Percentiles rank a stretch among this genome's conserved stretches.
Evolutionary conservation across 371 early-diverging fungal genomes (phyloP).

Genomic region (Dichotomocladium elegans): DNA sequence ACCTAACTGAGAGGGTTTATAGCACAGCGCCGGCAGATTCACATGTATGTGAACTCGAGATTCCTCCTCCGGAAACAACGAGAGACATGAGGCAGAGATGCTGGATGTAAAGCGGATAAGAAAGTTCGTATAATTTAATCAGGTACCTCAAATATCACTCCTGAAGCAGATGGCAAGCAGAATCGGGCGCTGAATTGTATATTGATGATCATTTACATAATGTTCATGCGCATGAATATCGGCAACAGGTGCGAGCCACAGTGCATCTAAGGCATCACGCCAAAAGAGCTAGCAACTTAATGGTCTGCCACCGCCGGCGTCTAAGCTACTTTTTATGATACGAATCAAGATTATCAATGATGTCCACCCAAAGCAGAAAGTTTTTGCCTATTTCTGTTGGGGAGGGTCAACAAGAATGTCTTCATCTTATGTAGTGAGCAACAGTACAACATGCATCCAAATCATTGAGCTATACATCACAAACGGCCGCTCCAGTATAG

Average conservation of each 20-base stretch:
- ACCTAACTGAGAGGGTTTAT: too few species aligned
- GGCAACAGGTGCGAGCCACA: conserved; percentile 78
- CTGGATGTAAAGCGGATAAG: too few species aligned
- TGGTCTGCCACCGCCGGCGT: conserved; percentile 92
- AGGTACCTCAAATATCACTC: too few species aligned
- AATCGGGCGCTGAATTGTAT: too few species aligned
- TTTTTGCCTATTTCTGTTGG: conserved; percentile 96
- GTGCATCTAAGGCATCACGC: conserved; percentile 86
- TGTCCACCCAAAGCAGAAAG: conserved; percentile 96
- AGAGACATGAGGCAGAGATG: too few species aligned
- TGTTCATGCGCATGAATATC: too few species aligned
- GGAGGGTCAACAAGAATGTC: conserved; percentile 97
- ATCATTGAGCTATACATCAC: conserved; percentile 97
- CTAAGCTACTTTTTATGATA: conserved; percentile 94
- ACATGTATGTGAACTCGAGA: too few species aligned
- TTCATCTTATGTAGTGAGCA: conserved; percentile 98
- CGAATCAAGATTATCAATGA: conserved; percentile 94
- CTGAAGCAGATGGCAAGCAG: too few species aligned
- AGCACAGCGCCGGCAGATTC: too few species aligned
- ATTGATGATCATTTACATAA: too few species aligned
- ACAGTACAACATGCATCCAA: conserved; percentile 96
- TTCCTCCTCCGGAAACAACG: too few species aligned
- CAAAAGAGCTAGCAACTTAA: conserved; percentile 79
- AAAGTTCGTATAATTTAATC: too few species aligned
- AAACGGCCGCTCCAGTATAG: conserved; percentile 94